Conservation (phyloP, 768 basidiomycete genomes). For the Kwoniella pini region DNA sequence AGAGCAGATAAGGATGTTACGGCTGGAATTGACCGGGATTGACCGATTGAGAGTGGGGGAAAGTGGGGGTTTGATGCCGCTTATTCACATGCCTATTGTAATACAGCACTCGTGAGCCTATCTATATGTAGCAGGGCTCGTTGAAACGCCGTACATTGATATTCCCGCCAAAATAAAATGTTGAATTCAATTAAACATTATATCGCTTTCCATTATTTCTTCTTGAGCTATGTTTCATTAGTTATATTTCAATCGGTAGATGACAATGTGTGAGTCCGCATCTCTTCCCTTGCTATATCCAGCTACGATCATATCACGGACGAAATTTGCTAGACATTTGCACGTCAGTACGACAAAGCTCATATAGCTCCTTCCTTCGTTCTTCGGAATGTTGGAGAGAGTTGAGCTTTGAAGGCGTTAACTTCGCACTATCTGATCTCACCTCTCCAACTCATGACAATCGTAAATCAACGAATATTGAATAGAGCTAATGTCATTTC, state of each 20-base stretch:
- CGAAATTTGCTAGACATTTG: conserved; percentile 31
- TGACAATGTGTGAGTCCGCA: too few species aligned
- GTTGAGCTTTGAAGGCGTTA: conserved; percentile 23
- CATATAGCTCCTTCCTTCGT: conserved; percentile 2
- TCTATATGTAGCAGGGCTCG: background rate
- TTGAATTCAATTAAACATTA: background rate
- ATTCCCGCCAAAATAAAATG: conserved; percentile 6
- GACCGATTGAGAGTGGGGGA: conserved; percentile 6
- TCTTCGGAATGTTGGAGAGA: background rate
- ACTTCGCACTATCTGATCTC: conserved; percentile 29
- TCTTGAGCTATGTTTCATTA: background rate
- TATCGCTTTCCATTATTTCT: background rate
- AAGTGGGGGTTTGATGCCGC: background rate
- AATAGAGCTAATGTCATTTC: background rate
- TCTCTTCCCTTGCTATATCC: background rate
- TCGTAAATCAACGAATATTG: background rate
- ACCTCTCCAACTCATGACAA: too few species aligned
- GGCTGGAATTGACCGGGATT: background rate
- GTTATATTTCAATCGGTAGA: too few species aligned
- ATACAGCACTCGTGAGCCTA: too few species aligned
- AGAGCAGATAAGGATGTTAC: background rate
- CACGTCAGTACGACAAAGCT: conserved; percentile 30
- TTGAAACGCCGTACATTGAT: conserved; percentile 10
- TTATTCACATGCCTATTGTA: background rate
- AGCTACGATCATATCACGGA: conserved; percentile 3